phyloP scores from a whole-genome alignment of 257 asterid species.

The Verbena officinalis region DNA sequence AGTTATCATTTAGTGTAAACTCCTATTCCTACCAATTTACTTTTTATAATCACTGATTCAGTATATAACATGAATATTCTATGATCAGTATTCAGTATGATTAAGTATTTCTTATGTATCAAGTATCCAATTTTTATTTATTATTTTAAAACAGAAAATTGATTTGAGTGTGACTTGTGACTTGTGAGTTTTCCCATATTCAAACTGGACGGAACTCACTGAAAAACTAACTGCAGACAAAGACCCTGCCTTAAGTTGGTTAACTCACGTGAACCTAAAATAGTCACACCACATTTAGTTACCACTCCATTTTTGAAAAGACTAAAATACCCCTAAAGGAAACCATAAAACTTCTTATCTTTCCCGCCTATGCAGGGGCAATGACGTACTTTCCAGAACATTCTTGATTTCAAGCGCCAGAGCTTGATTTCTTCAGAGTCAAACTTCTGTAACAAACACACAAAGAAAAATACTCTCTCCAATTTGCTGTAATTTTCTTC shows the following conservation, averaged over 20 bases:
- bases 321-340: constrained; percentile 35
- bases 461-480: not conserved
- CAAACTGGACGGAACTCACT: constrained; percentile 23
- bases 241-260: not conserved
- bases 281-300: constrained; percentile 33
- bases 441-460: constrained; percentile 25
- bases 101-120: too few species aligned
- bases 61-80: too few species aligned
- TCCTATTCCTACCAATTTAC: too few species aligned
- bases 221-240: constrained; percentile 30
- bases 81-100: too few species aligned
- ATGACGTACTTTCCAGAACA: constrained; percentile 17
- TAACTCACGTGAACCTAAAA: constrained; percentile 33
- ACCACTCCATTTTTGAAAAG: constrained; percentile 24
- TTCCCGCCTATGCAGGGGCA: constrained; percentile 43
- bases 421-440: constrained; percentile 28
- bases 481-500: constrained; percentile 30
- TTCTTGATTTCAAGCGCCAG: constrained; percentile 52
- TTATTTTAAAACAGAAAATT: too few species aligned
- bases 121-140: too few species aligned
- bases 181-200: not conserved
- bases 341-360: not conserved
- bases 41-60: too few species aligned
- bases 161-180: too few species aligned
- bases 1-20: too few species aligned